These are phyloP conservation scores for Solanum pimpinellifolium DNA, from an alignment of 257 asterid species.

Conservation along the genomic window DNA sequence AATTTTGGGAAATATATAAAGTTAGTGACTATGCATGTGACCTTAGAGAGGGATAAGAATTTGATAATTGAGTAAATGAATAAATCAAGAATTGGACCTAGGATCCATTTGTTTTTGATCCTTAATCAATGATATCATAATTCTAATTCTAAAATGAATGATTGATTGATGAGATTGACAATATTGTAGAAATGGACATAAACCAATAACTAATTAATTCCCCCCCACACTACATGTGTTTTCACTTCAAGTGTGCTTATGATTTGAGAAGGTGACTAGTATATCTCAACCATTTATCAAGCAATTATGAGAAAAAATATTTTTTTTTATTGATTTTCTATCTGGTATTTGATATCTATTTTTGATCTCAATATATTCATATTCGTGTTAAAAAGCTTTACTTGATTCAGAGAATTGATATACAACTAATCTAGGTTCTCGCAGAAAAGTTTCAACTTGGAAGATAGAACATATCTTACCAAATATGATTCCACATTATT, in stretches of 20 bases:
- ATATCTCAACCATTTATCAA: not conserved
- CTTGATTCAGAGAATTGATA: too few species aligned
- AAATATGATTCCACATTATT: not conserved
- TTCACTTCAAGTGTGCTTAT: not conserved
- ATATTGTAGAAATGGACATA: not conserved
- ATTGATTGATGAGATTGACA: conserved; percentile 4
- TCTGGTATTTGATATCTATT: not conserved
- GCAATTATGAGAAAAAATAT: not conserved
- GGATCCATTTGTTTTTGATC: not conserved
- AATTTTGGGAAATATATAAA: not conserved
- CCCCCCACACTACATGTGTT: not conserved
- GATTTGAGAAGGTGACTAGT: not conserved
- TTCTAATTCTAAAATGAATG: not conserved
- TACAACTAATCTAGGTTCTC: too few species aligned
- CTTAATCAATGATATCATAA: not conserved
- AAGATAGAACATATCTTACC: rapidly evolving
- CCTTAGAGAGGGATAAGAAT: not conserved
- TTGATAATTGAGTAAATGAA: not conserved
- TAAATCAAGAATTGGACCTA: not conserved
- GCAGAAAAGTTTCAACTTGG: not conserved
- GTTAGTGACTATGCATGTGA: conserved; percentile 4
- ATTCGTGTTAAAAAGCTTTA: too few species aligned
- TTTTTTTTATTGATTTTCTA: not conserved
- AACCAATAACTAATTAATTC: not conserved
- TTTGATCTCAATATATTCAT: too few species aligned